These are phyloP conservation scores for Diaporthe vaccinii DNA, from an alignment of 2,329 filamentous ascomycete genomes.

Conservation along the genomic window DNA sequence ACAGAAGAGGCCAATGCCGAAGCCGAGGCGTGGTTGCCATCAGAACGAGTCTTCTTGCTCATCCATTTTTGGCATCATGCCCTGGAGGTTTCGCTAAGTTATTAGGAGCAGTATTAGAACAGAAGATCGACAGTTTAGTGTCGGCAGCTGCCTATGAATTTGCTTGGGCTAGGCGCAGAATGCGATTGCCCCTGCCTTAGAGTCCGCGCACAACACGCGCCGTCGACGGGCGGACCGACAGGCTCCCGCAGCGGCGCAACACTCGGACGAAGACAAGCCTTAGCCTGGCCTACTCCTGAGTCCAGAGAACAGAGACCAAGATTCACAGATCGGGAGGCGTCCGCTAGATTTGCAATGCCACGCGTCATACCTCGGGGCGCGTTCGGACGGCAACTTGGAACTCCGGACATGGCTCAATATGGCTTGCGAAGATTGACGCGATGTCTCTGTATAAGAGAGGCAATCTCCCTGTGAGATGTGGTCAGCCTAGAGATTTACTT, in stretches of 20 bases:
- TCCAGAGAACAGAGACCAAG: not conserved
- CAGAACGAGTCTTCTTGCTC: not conserved
- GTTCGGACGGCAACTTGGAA: slow-evolving; percentile 6
- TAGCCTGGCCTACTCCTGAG: not conserved
- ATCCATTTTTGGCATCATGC: not conserved
- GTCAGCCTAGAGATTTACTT: accelerated
- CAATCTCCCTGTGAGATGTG: not conserved
- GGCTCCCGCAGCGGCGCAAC: not conserved
- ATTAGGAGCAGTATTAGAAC: not conserved
- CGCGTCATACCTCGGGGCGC: not conserved
- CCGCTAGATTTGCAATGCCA: not conserved
- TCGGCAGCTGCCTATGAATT: not conserved
- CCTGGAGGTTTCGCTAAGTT: slow-evolving; percentile 19
- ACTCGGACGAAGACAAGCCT: slow-evolving; percentile 10
- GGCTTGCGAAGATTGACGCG: too few species aligned
- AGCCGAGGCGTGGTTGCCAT: not conserved
- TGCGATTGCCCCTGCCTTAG: slow-evolving; percentile 30
- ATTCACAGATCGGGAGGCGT: too few species aligned
- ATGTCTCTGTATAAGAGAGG: not conserved
- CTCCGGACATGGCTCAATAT: not conserved
- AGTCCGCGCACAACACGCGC: slow-evolving; percentile 11
- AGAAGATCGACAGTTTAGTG: not conserved
- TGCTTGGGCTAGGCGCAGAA: slow-evolving; percentile 2
- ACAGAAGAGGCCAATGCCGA: not conserved
- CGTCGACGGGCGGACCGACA: slow-evolving; percentile 23